A percentile compares a stretch with the other conserved stretches of the same genome.
Evolutionary conservation across 495 filamentous ascomycete genomes (phyloP).

Genomic region (Haplographium delicatum): DNA sequence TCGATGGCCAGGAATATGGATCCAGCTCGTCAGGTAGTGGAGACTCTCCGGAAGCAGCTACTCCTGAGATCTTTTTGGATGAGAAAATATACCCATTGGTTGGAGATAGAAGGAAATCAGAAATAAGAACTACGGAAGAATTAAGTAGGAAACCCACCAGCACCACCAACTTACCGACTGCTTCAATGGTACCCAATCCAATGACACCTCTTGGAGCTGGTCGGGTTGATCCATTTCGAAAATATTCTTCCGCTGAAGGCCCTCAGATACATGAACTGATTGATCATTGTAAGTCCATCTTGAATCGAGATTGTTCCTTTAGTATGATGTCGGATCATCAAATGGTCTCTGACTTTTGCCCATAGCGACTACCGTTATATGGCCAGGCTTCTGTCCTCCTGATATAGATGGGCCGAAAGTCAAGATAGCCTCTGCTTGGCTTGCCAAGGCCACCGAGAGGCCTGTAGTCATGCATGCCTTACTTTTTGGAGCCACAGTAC

Average conservation of each 20-base stretch:
- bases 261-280: not conserved
- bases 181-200: not conserved
- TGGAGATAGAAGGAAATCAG: too few species aligned
- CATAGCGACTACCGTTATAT: not conserved
- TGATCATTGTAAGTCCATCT: constrained; percentile 2
- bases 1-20: too few species aligned
- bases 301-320: not conserved
- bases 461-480: constrained; percentile 4
- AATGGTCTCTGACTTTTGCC: too few species aligned
- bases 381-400: not conserved
- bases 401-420: not conserved
- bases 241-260: not conserved
- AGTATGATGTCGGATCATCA: not conserved
- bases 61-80: too few species aligned
- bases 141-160: not conserved
- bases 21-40: too few species aligned
- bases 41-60: too few species aligned
- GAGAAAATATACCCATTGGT: too few species aligned
- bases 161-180: not conserved
- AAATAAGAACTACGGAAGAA: too few species aligned
- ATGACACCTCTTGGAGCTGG: constrained; percentile 3
- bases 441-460: not conserved
- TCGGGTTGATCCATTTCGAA: constrained; percentile 4
- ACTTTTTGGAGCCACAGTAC: constrained; percentile 5
- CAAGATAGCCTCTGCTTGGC: not conserved